Conservation (phyloP, 352 stramenopile genomes). For the Phytophthora nicotianae region DNA sequence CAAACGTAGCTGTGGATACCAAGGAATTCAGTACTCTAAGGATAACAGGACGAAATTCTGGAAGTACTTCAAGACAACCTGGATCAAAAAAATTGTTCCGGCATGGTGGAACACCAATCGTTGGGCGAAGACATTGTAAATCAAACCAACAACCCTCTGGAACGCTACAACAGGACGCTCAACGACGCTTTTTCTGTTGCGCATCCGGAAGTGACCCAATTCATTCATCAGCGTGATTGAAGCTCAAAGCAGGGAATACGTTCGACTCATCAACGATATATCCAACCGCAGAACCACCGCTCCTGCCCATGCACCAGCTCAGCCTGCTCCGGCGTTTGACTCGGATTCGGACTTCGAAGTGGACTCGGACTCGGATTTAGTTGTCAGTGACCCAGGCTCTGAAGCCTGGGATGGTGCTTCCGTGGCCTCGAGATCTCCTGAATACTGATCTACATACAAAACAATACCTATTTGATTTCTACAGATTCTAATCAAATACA, state of each 20-base stretch:
- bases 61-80: background rate
- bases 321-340: too few species aligned
- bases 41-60: background rate
- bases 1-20: background rate
- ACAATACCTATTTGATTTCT: too few species aligned
- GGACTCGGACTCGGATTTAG: too few species aligned
- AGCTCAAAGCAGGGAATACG: background rate
- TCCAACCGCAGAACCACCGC: background rate
- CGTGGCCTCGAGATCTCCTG: too few species aligned
- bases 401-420: too few species aligned
- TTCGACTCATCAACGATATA: background rate
- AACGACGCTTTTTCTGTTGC: background rate
- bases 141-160: background rate
- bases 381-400: too few species aligned
- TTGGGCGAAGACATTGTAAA: background rate
- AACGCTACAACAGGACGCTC: background rate
- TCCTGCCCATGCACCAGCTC: too few species aligned
- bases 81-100: background rate
- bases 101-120: background rate
- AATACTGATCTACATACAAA: too few species aligned
- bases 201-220: background rate
- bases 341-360: too few species aligned
- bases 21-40: background rate
- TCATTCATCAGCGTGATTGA: background rate
- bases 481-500: too few species aligned